A percentile compares a stretch with the other conserved stretches of the same genome.
These are phyloP conservation scores for Kazachstania martiniae DNA, from an alignment of 805 yeast genomes.

Conservation along the genomic window DNA sequence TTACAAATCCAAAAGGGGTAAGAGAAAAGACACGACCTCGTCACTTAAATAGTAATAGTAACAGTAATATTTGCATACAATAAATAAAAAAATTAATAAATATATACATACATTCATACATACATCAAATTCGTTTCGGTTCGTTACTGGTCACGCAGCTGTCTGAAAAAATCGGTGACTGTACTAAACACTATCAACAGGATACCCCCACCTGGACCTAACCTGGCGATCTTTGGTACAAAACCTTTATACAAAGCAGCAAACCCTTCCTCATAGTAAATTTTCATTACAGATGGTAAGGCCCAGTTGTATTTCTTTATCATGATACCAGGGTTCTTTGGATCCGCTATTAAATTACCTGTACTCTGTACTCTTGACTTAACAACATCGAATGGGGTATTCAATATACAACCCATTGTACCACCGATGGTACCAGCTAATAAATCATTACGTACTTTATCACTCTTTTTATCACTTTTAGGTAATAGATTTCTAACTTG, in stretches of 20 bases:
- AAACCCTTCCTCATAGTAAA: constrained; percentile 82
- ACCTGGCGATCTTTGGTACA: constrained; percentile 90
- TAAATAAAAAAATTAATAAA: not conserved
- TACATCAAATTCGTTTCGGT: not conserved
- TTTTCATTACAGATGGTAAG: constrained; percentile 60
- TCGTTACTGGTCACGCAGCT: constrained; percentile 10
- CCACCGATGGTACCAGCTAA: constrained; percentile 95
- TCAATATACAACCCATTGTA: constrained; percentile 83
- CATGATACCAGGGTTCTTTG: too few relatives aligned
- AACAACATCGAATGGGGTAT: constrained; percentile 96
- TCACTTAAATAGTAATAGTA: not conserved
- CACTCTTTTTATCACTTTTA: constrained; percentile 53
- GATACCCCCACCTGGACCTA: constrained; percentile 99
- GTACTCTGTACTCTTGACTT: constrained; percentile 85
- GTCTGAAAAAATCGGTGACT: constrained; percentile 87
- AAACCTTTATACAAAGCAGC: constrained; percentile 90
- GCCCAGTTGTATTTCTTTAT: constrained; percentile 89
- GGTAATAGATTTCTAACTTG: constrained; percentile 78
- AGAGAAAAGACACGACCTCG: not conserved
- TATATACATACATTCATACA: constrained; percentile 2
- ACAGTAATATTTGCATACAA: too few relatives aligned
- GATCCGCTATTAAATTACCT: constrained; percentile 28
- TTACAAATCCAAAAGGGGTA: constrained; percentile 70
- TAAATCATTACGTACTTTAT: constrained; percentile 77
- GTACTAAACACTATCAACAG: constrained; percentile 92